phyloP scores from a whole-genome alignment of 495 filamentous ascomycete species.

The Tuber aestivum region DNA sequence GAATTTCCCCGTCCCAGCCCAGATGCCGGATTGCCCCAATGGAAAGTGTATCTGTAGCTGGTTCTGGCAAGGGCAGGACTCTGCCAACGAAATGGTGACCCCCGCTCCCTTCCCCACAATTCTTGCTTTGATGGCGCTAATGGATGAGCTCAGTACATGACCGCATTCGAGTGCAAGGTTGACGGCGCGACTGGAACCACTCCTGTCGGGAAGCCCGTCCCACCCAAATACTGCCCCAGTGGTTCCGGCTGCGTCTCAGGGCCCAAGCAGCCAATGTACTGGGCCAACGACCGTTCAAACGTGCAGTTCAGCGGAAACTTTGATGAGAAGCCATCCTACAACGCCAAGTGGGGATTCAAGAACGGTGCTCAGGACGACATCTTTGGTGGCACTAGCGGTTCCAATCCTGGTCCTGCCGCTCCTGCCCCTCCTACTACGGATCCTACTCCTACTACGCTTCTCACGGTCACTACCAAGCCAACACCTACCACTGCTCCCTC shows the following conservation, averaged over 20 bases:
- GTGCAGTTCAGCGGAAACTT: slow-evolving; percentile 40
- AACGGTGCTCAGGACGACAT: slow-evolving; percentile 51
- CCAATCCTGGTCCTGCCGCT: neutral
- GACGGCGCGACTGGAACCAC: slow-evolving; percentile 46
- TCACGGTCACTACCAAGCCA: slow-evolving; percentile 1
- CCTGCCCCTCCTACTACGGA: neutral
- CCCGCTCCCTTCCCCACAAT: slow-evolving; percentile 39
- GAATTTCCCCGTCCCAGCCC: slow-evolving; percentile 49
- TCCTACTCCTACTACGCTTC: neutral
- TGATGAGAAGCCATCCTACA: slow-evolving; percentile 45
- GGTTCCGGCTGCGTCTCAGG: slow-evolving; percentile 48
- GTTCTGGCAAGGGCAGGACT: slow-evolving; percentile 55
- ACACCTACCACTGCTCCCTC: neutral
- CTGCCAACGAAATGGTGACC: slow-evolving; percentile 44
- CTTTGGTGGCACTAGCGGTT: slow-evolving; percentile 32
- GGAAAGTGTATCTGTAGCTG: slow-evolving; percentile 54
- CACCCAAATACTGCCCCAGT: slow-evolving; percentile 48
- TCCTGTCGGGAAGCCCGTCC: slow-evolving; percentile 45
- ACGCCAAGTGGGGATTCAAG: slow-evolving; percentile 45
- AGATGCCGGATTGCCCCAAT: slow-evolving; percentile 49
- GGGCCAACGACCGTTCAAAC: slow-evolving; percentile 47
- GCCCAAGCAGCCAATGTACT: slow-evolving; percentile 48
- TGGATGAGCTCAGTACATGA: slow-evolving; percentile 47
- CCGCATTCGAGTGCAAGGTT: slow-evolving; percentile 53
- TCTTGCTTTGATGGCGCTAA: neutral